phyloP scores from a whole-genome alignment of 768 basidiomycete species.

The Lactarius hatsudake region DNA sequence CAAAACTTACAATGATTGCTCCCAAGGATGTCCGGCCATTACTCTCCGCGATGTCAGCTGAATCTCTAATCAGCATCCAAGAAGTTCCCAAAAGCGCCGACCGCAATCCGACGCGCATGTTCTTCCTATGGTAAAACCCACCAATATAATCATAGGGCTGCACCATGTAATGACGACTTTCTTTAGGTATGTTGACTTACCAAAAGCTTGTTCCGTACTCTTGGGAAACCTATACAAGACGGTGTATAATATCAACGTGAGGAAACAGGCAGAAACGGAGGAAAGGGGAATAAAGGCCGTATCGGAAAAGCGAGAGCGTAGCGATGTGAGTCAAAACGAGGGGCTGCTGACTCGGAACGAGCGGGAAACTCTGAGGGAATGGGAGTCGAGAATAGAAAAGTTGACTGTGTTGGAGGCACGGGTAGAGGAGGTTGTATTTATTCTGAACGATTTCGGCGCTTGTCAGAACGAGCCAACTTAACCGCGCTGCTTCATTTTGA shows the following conservation, averaged over 20 bases:
- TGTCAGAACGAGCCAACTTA: not conserved
- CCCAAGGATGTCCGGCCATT: constrained; percentile 82
- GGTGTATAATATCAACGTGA: constrained; percentile 76
- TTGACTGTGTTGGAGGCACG: constrained; percentile 78
- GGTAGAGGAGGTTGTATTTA: constrained; percentile 86
- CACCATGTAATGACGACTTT: constrained; percentile 12
- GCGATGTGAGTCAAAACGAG: constrained; percentile 79
- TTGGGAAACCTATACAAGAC: constrained; percentile 85
- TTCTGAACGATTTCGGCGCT: constrained; percentile 68
- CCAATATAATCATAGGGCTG: not conserved
- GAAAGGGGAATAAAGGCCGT: constrained; percentile 63
- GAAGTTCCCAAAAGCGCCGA: constrained; percentile 91
- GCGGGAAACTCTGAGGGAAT: constrained; percentile 65
- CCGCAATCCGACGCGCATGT: constrained; percentile 82
- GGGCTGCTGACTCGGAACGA: constrained; percentile 70
- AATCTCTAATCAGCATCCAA: constrained; percentile 85
- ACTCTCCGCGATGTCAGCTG: constrained; percentile 72
- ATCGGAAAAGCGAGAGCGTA: constrained; percentile 76
- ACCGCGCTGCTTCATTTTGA: no score
- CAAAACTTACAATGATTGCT: constrained; percentile 91
- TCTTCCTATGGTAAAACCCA: constrained; percentile 78
- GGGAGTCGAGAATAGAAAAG: constrained; percentile 73
- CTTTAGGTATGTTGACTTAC: constrained; percentile 83
- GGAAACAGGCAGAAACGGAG: constrained; percentile 72
- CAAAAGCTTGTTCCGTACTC: constrained; percentile 76